Base-by-base conservation (phyloP, 2,329 filamentous ascomycete species). In the Penicillium corylophilum region DNA sequence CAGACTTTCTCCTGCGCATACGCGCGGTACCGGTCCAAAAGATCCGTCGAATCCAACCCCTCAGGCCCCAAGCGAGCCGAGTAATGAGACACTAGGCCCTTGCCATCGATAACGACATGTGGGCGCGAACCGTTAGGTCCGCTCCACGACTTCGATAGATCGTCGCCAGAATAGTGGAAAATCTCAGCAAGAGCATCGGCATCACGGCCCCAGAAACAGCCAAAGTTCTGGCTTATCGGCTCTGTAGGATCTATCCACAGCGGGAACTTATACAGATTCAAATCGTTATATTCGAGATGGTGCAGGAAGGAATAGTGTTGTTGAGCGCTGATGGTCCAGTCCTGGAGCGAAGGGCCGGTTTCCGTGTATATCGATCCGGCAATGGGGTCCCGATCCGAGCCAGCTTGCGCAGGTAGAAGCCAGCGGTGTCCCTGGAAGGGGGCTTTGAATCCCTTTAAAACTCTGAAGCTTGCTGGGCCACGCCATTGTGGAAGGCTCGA, bases 1-100 rank as follows among this genome's bases (percentile, higher is more conserved):
- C 81, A 84, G 15, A 82, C 73, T 20, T 73, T 75, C 57, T 83
- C 79, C 33, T 74, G 69, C 0, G 81, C 82, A 65, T 79, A 83
- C 2, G 74, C 71, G 13, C 75, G 72, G 61, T 82, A 84, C 28
- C 82, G 71, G 33, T 77, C 73, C 8, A 84, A 66, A 15, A 83
- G 68, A 59, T 84, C 81, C 0, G 81, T 83, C 45, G 71, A 67
- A n/a, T 75, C 72, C 48, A 83, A 49, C 8, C 72, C 71, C 7
- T 68, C 60, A 53, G 77, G 73, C 7, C 53, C 61, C 22, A 70
- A 71, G 10, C 67, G 70, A 48, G 79, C 79, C 53, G 76, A 77
- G 59, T 80, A 83, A 63, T 84, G 81, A 4, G 75, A 76, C 3
- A 77, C 81, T 8, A 84, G 64, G 1, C 79, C 77, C 49, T 77